phyloP scores from a whole-genome alignment of 208 protist genomes.

The Trypanosoma boissoni region DNA sequence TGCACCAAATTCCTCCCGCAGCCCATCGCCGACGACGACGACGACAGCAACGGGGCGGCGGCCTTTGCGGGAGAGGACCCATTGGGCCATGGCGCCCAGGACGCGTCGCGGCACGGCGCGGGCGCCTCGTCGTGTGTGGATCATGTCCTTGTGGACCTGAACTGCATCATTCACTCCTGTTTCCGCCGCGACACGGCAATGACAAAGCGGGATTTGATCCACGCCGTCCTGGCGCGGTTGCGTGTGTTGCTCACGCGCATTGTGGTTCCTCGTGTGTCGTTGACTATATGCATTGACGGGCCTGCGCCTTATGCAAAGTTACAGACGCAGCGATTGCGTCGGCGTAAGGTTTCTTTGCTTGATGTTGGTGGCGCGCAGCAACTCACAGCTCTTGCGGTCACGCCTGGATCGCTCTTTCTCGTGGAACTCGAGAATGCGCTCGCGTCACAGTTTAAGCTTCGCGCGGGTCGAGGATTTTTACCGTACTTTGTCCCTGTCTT shows the following conservation, averaged over 20 bases:
- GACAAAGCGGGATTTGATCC: constrained; percentile 61
- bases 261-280: constrained; percentile 48
- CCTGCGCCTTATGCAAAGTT: constrained; percentile 81
- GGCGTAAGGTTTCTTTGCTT: constrained; percentile 58
- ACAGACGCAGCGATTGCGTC: constrained; percentile 77
- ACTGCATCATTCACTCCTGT: constrained; percentile 83
- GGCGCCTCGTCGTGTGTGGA: constrained; percentile 23
- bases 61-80: neutral
- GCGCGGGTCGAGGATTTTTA: constrained; percentile 62
- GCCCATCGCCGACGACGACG: constrained; percentile 46
- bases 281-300: constrained; percentile 81
- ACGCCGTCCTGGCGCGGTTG: constrained; percentile 71
- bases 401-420: constrained; percentile 78
- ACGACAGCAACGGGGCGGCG: neutral
- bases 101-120: no score
- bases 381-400: constrained; percentile 70
- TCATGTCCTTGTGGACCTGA: constrained; percentile 85
- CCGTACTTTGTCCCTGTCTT: constrained; percentile 52
- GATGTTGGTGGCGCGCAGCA: constrained; percentile 40
- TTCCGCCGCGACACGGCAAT: constrained; percentile 36
- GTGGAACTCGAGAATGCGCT: constrained; percentile 86
- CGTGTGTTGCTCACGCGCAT: constrained; percentile 63
- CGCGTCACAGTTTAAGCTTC: constrained; percentile 66
- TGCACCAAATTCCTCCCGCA: constrained; percentile 70
- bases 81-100: no score